These are phyloP conservation scores for Magnolia kwangsiensis DNA, from an alignment of 164 flowering plant species.

Conservation along the genomic window DNA sequence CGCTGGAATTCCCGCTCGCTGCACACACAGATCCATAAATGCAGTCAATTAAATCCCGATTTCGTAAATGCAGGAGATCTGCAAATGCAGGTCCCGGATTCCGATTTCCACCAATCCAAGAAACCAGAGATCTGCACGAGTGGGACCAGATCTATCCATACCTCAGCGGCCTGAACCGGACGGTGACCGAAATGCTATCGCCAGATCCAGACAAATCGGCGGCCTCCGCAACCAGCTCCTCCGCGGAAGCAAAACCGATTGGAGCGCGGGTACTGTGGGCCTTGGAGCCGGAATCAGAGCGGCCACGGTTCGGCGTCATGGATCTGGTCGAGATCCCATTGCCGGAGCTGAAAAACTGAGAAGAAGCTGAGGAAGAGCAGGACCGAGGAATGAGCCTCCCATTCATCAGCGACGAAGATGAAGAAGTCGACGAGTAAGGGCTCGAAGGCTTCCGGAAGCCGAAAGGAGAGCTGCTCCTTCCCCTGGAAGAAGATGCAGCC, in stretches of 20 bases:
- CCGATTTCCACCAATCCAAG: constrained; percentile 12
- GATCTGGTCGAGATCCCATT: constrained; percentile 48
- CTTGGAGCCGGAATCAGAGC: constrained; percentile 36
- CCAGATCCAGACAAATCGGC: constrained; percentile 46
- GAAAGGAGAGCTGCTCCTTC: constrained; percentile 89
- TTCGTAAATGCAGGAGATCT: not conserved
- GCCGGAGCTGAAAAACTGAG: constrained; percentile 41
- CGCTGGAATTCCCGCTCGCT: constrained; percentile 90
- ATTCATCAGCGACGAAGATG: constrained; percentile 55
- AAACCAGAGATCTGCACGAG: constrained; percentile 36
- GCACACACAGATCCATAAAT: constrained; percentile 21
- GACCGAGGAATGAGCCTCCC: constrained; percentile 68
- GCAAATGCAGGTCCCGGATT: not conserved
- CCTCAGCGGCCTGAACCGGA: constrained; percentile 93
- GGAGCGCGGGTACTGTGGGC: constrained; percentile 34
- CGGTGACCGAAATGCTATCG: constrained; percentile 88
- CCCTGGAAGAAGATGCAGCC: constrained; percentile 69
- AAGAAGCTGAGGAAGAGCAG: constrained; percentile 55
- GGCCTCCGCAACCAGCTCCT: constrained; percentile 52
- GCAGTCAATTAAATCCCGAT: constrained; percentile 15
- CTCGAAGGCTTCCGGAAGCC: constrained; percentile 55
- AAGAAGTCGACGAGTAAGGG: constrained; percentile 65
- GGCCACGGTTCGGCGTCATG: constrained; percentile 48
- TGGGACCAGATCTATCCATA: constrained; percentile 46
- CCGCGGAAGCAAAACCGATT: constrained; percentile 40